Conservation (phyloP, 2,329 filamentous ascomycete genomes). For the Colletotrichum brevisporum region DNA sequence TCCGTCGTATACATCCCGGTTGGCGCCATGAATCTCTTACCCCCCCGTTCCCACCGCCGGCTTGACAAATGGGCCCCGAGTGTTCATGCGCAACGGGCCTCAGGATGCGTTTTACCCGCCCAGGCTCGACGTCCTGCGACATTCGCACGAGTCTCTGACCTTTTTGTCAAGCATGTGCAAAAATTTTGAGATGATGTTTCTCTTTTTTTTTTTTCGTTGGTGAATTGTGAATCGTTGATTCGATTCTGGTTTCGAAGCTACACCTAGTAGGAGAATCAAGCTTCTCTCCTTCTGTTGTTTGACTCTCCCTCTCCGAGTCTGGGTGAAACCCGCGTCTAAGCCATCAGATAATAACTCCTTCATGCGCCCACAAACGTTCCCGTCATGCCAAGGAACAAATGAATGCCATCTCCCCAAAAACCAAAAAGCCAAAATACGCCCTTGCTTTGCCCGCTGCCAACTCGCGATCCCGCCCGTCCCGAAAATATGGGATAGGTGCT, state of each 20-base stretch:
- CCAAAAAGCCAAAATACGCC: background rate
- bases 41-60: background rate
- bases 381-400: background rate
- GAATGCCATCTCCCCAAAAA: background rate
- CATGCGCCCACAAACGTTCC: background rate
- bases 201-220: background rate
- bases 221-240: background rate
- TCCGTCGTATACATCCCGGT: background rate
- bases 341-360: conserved; percentile 22
- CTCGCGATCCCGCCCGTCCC: too few relatives aligned
- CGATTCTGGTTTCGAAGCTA: conserved; percentile 4
- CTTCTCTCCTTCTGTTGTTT: background rate
- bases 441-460: background rate
- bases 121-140: background rate
- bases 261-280: conserved; percentile 1
- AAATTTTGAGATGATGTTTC: conserved; percentile 2
- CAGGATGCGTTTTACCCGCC: background rate
- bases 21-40: background rate
- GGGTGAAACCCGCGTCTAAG: conserved; percentile 26
- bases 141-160: conserved; percentile 7
- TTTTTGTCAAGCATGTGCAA: background rate
- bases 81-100: conserved; percentile 10
- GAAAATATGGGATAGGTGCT: too few relatives aligned
- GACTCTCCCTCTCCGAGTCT: background rate
- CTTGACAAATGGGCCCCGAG: conserved; percentile 11